phyloP scores from a whole-genome alignment of 306 rosid genomes.

The Cicer chorassanicum region DNA sequence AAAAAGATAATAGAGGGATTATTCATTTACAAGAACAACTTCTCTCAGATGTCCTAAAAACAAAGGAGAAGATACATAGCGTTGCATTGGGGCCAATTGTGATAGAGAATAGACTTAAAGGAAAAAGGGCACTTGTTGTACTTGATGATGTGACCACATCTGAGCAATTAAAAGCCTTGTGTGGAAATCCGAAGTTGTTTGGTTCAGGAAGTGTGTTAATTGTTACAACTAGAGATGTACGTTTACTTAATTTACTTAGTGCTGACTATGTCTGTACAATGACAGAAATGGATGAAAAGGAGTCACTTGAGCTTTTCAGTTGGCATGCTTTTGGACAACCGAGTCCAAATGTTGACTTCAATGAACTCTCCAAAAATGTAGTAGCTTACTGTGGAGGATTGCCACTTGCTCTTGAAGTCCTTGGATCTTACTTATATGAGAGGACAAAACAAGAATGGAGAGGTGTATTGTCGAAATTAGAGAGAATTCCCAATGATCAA shows the following conservation, averaged over 20 bases:
- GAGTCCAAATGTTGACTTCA: not conserved
- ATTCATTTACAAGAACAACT: conserved; percentile 39
- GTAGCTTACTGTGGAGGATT: conserved; percentile 46
- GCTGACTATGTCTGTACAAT: not conserved
- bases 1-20: not conserved
- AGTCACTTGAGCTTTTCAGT: conserved; percentile 43
- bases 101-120: not conserved
- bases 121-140: not conserved
- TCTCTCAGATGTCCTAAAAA: not conserved
- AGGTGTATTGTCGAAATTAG: conserved; percentile 42
- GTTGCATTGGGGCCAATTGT: not conserved
- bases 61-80: conserved; percentile 5
- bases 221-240: conserved; percentile 45
- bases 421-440: conserved; percentile 44
- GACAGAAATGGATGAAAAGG: conserved; percentile 19
- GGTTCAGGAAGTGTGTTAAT: conserved; percentile 44
- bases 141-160: conserved; percentile 30
- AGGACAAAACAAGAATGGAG: conserved; percentile 40
- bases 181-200: conserved; percentile 5
- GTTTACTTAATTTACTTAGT: conserved; percentile 16
- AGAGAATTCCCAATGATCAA: conserved; percentile 41
- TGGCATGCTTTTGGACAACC: conserved; percentile 41
- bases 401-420: conserved; percentile 53
- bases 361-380: conserved; percentile 17
- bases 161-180: not conserved